Percentiles rank a stretch among this genome's conserved stretches.
phyloP scores from a whole-genome alignment of 179 eudicot genomes.

The Beta lomatogona region DNA sequence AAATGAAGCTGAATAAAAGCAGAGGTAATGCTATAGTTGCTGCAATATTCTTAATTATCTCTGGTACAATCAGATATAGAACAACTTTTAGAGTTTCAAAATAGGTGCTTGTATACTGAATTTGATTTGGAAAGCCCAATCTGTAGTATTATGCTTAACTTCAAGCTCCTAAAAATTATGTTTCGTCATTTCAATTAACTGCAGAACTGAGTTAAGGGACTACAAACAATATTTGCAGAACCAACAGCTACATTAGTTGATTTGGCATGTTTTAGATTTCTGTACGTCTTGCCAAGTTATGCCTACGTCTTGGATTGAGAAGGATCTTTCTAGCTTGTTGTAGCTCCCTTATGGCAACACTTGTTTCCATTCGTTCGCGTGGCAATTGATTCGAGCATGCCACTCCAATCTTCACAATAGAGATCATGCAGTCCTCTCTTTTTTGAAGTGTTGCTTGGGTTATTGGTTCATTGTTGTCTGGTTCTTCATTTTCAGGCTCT shows the following conservation, averaged over 20 bases:
- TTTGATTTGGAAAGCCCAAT: too few relatives aligned
- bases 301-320: neutral
- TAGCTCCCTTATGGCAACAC: constrained; percentile 8
- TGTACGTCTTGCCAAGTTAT: neutral
- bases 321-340: constrained; percentile 11
- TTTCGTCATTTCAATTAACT: too few relatives aligned
- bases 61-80: too few relatives aligned
- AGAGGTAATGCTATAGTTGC: too few relatives aligned
- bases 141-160: too few relatives aligned
- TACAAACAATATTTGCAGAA: neutral
- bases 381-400: constrained; percentile 25
- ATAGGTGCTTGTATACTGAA: too few relatives aligned
- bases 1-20: too few relatives aligned
- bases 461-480: neutral
- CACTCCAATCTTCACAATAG: constrained; percentile 18
- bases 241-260: too few relatives aligned
- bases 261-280: too few relatives aligned
- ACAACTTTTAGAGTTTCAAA: too few relatives aligned
- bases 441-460: neutral
- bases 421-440: constrained; percentile 7
- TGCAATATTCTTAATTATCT: too few relatives aligned
- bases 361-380: constrained; percentile 7
- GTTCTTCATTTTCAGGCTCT: neutral
- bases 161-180: too few relatives aligned
- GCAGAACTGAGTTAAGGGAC: neutral